phyloP scores from a whole-genome alignment of 257 asterid species.

The Solanum phureja region DNA sequence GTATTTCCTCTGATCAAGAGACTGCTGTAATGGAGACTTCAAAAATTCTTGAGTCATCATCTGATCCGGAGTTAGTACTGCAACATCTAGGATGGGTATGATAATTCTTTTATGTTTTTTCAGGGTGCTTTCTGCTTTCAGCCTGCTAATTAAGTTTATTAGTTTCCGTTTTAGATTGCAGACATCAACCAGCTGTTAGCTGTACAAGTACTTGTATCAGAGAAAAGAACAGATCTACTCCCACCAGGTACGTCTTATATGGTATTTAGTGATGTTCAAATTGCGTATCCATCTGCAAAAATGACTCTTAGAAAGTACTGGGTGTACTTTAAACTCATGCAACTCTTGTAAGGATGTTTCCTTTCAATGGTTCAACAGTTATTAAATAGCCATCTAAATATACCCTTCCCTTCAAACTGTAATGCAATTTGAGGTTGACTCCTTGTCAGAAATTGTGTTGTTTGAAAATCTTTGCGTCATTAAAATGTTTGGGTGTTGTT shows the following conservation, averaged over 20 bases:
- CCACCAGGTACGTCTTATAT: slow-evolving; percentile 59
- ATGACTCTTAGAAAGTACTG: not conserved
- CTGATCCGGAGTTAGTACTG: slow-evolving; percentile 79
- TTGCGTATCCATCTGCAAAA: not conserved
- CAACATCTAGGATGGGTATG: slow-evolving; percentile 97
- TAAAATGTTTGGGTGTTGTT: not conserved
- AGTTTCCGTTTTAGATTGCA: slow-evolving; percentile 56
- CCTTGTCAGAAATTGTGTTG: not conserved
- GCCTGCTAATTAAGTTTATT: not conserved
- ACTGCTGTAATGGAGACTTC: slow-evolving; percentile 74
- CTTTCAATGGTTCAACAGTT: not conserved
- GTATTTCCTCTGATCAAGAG: slow-evolving; percentile 26
- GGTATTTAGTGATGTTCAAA: not conserved
- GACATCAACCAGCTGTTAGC: slow-evolving; percentile 73
- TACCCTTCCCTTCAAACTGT: not conserved
- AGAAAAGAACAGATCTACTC: slow-evolving; percentile 46
- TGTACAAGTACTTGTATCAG: slow-evolving; percentile 77
- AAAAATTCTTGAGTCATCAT: slow-evolving; percentile 72
- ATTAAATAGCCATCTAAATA: not conserved
- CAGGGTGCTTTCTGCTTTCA: not conserved
- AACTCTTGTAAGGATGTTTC: not conserved
- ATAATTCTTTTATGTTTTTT: not conserved
- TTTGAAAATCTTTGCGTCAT: not conserved
- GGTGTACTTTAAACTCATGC: not conserved
- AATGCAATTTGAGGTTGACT: not conserved